Evolutionary conservation across 1,139 yeast genomes (phyloP).

Genomic region (Nadsonia starkeyi-henricii): DNA sequence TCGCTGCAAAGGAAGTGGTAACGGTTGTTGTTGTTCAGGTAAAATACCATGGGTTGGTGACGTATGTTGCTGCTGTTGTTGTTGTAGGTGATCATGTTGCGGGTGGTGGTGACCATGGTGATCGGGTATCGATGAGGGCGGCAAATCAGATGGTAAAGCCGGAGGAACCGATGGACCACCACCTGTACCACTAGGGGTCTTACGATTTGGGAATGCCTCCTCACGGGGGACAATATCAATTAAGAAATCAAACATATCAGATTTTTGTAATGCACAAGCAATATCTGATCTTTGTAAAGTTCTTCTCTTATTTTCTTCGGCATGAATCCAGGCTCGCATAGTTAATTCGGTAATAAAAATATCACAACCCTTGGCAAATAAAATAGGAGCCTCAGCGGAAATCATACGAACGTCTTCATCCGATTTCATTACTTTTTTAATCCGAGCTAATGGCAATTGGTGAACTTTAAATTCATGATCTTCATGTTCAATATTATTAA

Average conservation of each 20-base stretch:
- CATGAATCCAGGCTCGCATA: conserved; percentile 98
- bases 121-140: background rate
- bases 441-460: conserved; percentile 86
- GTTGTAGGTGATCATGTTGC: background rate
- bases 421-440: conserved; percentile 93
- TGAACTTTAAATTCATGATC: conserved; percentile 89
- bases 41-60: too few species aligned
- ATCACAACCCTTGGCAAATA: conserved; percentile 96
- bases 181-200: background rate
- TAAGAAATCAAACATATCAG: conserved; percentile 93
- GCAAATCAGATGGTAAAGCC: too few species aligned
- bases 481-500: conserved; percentile 77
- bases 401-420: conserved; percentile 97
- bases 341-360: conserved; percentile 91
- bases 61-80: background rate
- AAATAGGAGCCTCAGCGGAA: conserved; percentile 92
- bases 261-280: conserved; percentile 85
- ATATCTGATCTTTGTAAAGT: conserved; percentile 89
- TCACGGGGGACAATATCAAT: conserved; percentile 87
- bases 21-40: too few species aligned
- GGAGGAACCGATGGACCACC: background rate
- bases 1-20: too few species aligned
- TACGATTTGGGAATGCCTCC: conserved; percentile 18
- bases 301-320: conserved; percentile 88
- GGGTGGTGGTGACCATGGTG: background rate